Base-by-base conservation (phyloP, 1,284 basidiomycete genomes). In the Boletus smithii region DNA sequence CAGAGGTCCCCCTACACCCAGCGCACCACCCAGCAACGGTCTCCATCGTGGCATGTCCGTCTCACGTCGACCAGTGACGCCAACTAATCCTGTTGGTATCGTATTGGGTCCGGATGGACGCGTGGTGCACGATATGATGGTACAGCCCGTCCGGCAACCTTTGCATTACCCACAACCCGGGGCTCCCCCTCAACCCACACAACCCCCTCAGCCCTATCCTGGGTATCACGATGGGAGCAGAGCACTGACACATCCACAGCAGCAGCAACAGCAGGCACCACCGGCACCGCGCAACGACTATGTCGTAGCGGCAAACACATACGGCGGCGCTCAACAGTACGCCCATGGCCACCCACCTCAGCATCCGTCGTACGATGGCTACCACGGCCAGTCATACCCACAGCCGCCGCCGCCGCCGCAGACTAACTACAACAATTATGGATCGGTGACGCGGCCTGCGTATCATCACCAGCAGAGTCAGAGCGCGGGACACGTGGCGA, bases 91-190 rank as follows among this genome's bases (percentile, higher is more conserved):
- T 0, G 63, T 60, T 6, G 61, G 63, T 13, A 65, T 68, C 22
- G 51, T 55, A 1, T 50, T 69, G 2, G 65, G 66, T 8, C 62
- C 58, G 0, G 66, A 65, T 22, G 66, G 63, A 17, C 53, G 64
- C 1, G 63, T 65, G 10, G 48, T 67, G 17, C 63, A 64, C n/a
- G 66, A 65, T 26, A 37, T 55, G 46, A 67, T 65, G 61, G 58
- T 53, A 5, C 63, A 53, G 24, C 44, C 46, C 0, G 26, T 31
- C 3, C 50, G 53, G 1, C 56, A 49, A 10, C 17, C 46, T 5
- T 8, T 14, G 14, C 52, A 53, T 10, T 65, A 61, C 26, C 23
- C 23, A 24, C 17, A 50, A 8, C 42, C 59, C 0, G 49, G 31
- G 7, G 8, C 42, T 2, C 48, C 60, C 1, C 39, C 54, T 40